These are phyloP conservation scores for Penicillium antarcticum DNA, from an alignment of 495 filamentous ascomycete species.

Conservation along the genomic window DNA sequence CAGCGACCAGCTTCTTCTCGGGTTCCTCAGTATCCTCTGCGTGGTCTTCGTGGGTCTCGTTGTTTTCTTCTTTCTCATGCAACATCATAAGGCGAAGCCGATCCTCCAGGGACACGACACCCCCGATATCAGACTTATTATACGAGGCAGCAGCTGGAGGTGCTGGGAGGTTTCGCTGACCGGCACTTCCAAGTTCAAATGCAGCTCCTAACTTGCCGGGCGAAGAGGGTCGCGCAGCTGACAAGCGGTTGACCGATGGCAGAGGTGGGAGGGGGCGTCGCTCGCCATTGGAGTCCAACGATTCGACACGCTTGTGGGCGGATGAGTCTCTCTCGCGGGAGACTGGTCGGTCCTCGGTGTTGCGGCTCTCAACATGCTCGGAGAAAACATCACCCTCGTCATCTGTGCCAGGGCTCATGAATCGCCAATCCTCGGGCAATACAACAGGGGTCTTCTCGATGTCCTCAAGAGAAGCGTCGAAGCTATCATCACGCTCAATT, in stretches of 20 bases:
- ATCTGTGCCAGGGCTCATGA: conserved; percentile 63
- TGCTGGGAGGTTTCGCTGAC: conserved; percentile 61
- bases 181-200: conserved; percentile 58
- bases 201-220: conserved; percentile 54
- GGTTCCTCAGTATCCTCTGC: background rate
- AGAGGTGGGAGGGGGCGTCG: conserved; percentile 74
- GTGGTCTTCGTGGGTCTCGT: conserved; percentile 40
- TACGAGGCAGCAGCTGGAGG: conserved; percentile 60
- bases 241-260: conserved; percentile 47
- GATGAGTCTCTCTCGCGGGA: conserved; percentile 30
- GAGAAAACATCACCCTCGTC: conserved; percentile 68
- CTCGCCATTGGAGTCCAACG: conserved; percentile 67
- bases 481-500: conserved; percentile 78
- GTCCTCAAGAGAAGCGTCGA: conserved; percentile 90
- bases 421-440: conserved; percentile 90
- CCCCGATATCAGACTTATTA: conserved; percentile 67
- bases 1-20: background rate
- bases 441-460: conserved; percentile 96
- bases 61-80: conserved; percentile 54
- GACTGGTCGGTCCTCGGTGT: conserved; percentile 44
- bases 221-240: conserved; percentile 39
- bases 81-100: conserved; percentile 81
- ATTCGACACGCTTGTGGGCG: conserved; percentile 55
- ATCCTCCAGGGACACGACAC: conserved; percentile 77
- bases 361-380: conserved; percentile 58